Percentiles rank a stretch among this genome's conserved stretches.
Evolutionary conservation across 495 filamentous ascomycete species (phyloP).

Genomic region (Aspergillus incahuasiensis): DNA sequence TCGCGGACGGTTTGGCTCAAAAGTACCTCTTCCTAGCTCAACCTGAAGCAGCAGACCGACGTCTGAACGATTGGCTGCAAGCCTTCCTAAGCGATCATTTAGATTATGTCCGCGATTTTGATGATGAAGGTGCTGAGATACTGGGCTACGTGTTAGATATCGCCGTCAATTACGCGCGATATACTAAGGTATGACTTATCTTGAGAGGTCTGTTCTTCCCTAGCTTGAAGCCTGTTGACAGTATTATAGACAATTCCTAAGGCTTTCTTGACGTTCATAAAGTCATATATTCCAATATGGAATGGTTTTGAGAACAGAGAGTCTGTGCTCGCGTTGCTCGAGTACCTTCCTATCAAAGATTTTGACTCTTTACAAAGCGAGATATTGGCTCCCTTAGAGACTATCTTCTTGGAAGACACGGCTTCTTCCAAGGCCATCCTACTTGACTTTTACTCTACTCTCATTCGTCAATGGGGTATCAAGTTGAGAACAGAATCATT

Average conservation of each 20-base stretch:
- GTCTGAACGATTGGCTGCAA: constrained; percentile 63
- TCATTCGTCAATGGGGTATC: constrained; percentile 67
- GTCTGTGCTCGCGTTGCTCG: constrained; percentile 60
- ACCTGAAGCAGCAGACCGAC: constrained; percentile 48
- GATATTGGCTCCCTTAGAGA: constrained; percentile 56
- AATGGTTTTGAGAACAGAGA: constrained; percentile 57
- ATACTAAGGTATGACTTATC: constrained; percentile 53
- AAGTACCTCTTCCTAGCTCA: constrained; percentile 66
- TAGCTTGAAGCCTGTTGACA: constrained; percentile 12
- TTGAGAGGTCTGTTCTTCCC: no score
- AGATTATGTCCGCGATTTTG: constrained; percentile 45
- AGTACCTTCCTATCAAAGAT: constrained; percentile 55
- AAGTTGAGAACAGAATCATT: constrained; percentile 28
- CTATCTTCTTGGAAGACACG: constrained; percentile 48
- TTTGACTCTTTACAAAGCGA: constrained; percentile 48
- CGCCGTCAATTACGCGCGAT: constrained; percentile 54
- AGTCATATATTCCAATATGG: constrained; percentile 60
- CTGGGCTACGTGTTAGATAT: constrained; percentile 49
- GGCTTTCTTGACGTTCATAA: constrained; percentile 59
- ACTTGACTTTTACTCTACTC: constrained; percentile 64
- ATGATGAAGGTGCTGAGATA: constrained; percentile 44
- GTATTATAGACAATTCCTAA: constrained; percentile 53
- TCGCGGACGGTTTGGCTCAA: constrained; percentile 73
- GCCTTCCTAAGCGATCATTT: constrained; percentile 57
- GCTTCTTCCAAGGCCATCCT: constrained; percentile 49